These are phyloP conservation scores for Stachybotrys elegans DNA, from an alignment of 2,329 filamentous ascomycete species.

Conservation along the genomic window DNA sequence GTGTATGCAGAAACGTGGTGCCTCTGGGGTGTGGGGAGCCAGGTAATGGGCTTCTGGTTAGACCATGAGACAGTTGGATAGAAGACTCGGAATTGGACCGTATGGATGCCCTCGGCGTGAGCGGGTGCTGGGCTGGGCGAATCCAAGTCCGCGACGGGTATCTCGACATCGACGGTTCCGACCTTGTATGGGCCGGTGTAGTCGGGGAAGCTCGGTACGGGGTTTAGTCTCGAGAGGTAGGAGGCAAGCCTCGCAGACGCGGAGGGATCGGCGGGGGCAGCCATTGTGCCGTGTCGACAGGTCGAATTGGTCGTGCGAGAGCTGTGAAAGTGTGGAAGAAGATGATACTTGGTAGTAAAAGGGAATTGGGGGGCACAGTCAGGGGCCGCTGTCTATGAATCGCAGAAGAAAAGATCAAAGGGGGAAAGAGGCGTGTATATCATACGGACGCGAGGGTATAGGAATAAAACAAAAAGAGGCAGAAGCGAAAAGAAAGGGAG, in stretches of 20 bases:
- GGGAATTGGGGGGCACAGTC: background rate
- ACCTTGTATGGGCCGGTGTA: slow-evolving; percentile 77
- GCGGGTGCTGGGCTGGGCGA: slow-evolving; percentile 49
- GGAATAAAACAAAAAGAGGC: no score
- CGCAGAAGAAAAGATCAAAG: background rate
- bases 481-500: no score
- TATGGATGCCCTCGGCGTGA: slow-evolving; percentile 56
- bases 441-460: no score
- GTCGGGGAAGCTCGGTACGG: slow-evolving; percentile 66
- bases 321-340: background rate
- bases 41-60: slow-evolving; percentile 58
- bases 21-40: slow-evolving; percentile 74
- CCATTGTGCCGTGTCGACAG: background rate
- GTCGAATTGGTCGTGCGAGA: background rate
- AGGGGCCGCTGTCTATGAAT: no score
- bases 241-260: slow-evolving; percentile 34
- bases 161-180: slow-evolving; percentile 70
- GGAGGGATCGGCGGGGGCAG: slow-evolving; percentile 11
- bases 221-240: slow-evolving; percentile 54
- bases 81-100: slow-evolving; percentile 76
- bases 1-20: slow-evolving; percentile 71
- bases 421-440: background rate
- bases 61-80: slow-evolving; percentile 62
- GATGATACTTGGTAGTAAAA: background rate
- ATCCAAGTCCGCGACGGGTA: slow-evolving; percentile 58